Base-by-base conservation (phyloP, 192 early-diverging fungal species). In the Phlyctochytrium bullatum region DNA sequence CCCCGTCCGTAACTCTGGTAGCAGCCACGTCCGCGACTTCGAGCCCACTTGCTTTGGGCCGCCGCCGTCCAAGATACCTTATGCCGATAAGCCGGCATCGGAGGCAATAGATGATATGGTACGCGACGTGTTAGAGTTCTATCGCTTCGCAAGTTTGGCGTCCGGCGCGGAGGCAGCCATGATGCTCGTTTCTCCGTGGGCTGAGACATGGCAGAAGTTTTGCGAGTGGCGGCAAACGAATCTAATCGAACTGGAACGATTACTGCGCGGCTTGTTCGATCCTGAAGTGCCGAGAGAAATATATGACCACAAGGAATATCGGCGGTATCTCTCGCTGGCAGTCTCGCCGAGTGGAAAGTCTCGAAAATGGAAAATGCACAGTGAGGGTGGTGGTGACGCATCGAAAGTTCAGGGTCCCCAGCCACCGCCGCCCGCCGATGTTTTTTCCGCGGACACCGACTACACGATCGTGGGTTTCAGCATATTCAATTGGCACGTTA, bases 401-500 rank as follows among this genome's bases (percentile, higher is more conserved):
- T 47, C 40, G 40, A 47, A 47, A 47, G n/a, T n/a, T n/a, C n/a
- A n/a, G n/a, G n/a, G n/a, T n/a, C n/a, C n/a, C n/a, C n/a, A n/a
- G n/a, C n/a, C n/a, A n/a, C n/a, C n/a, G n/a, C n/a, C n/a, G n/a
- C n/a, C n/a, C n/a, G n/a, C n/a, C n/a, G n/a, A n/a, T n/a, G n/a
- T n/a, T n/a, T n/a, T n/a, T n/a, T n/a, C n/a, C n/a, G n/a, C 12
- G 10, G 40, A 50, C 12, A 25, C 54, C 20, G 6, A 10, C 20
- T 57, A 20, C 27, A 20, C 54, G 14, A 57, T 57, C 27, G 54
- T 14, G 6, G 54, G 54, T 57, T 57, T 14, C 27, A 25, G 20
- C 27, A 57, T 27, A 28, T 14, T 57, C 12, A 57, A 14, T 57
- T 57, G 54, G 54, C 16, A 57, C 54, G 54, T 57, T 10, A 57